Evolutionary conservation across 1,284 basidiomycete genomes (phyloP), one percentile per base, ranked within the genome.

Genomic region (Pholiota adiposa): DNA sequence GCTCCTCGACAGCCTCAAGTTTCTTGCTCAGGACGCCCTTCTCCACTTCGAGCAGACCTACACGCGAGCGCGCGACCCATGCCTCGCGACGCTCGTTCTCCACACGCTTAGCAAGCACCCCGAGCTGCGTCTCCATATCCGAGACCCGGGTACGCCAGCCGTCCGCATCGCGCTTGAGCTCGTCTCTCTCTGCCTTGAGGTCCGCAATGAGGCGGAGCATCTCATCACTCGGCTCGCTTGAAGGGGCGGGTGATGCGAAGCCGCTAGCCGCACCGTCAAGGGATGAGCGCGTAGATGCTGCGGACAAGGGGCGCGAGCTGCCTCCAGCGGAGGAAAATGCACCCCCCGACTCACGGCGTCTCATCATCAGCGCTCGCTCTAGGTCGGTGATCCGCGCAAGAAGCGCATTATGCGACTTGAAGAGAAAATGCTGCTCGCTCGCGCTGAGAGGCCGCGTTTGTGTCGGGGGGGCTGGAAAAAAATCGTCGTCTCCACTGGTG

Each of bases 351-450:
- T 77, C 75, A 61, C 69, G 68, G 41, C 82, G 75, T 53, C 82
- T 77, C 63, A 75, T 75, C 49, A 82, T 82, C 40, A 93, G 75
- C 16, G 87, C 85, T 60, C 84, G 83, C 72, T 93, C 90, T 63
- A 93, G 78, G 67, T 92, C 90, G 56, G 86, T 85, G 73, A 93
- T 92, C 62, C 91, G 86, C 65, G 87, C 83, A 62, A 93, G 80
- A 62, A 93, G 85, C 52, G 90, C 83, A 63, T 89, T 85, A 76
- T 93, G 91, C 60, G 88, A 89, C 70, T 90, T 88, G 74, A 88
- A 85, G 72, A 92, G 81, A 84, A 93, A 93, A 79, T 91, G 85
- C 67, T 92, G 89, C 73, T 92, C 91, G 69, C 82, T 87, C 52
- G 78, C 73, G 66, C 80, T 82, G 63, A 90, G 83, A 48, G 87